Evolutionary conservation across 2,329 filamentous ascomycete genomes (phyloP).

Genomic region (Hypoxylon sp.): DNA sequence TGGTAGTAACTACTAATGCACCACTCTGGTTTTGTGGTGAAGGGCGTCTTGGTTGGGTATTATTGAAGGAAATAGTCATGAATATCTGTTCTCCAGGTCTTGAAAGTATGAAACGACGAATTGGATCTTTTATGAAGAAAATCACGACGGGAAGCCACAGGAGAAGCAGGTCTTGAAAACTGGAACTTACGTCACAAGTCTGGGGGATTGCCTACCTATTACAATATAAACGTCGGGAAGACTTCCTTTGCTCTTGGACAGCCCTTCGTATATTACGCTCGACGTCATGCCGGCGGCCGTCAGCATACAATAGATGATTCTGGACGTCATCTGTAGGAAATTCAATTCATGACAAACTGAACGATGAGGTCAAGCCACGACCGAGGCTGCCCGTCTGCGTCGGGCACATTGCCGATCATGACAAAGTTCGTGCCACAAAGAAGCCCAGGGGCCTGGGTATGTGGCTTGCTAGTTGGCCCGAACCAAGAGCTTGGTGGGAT

Average conservation of each 20-base stretch:
- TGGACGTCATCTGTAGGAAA: constrained; percentile 43
- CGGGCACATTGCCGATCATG: constrained; percentile 27
- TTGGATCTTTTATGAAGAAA: constrained; percentile 32
- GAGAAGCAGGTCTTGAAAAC: background rate
- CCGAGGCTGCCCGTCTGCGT: constrained; percentile 34
- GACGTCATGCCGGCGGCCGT: constrained; percentile 42
- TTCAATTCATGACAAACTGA: constrained; percentile 29
- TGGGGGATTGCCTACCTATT: constrained; percentile 2
- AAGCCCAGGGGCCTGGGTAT: constrained; percentile 13
- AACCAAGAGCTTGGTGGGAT: constrained; percentile 2
- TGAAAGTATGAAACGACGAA: constrained; percentile 1
- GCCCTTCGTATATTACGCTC: constrained; percentile 32
- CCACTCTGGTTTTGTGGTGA: constrained; percentile 9
- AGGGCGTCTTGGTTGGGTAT: constrained; percentile 21
- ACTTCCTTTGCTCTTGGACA: constrained; percentile 18
- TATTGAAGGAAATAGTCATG: constrained; percentile 33
- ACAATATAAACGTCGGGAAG: constrained; percentile 2
- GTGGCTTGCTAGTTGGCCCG: constrained; percentile 29
- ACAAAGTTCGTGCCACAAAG: constrained; percentile 21
- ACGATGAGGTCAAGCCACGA: constrained; percentile 38
- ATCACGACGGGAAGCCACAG: constrained; percentile 15
- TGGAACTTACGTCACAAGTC: constrained; percentile 42
- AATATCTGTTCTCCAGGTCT: constrained; percentile 5
- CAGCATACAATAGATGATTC: constrained; percentile 9
- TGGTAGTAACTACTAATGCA: constrained; percentile 30